Conservation (phyloP, 441 rosid species). For the Pelargonium fulgidum region DNA sequence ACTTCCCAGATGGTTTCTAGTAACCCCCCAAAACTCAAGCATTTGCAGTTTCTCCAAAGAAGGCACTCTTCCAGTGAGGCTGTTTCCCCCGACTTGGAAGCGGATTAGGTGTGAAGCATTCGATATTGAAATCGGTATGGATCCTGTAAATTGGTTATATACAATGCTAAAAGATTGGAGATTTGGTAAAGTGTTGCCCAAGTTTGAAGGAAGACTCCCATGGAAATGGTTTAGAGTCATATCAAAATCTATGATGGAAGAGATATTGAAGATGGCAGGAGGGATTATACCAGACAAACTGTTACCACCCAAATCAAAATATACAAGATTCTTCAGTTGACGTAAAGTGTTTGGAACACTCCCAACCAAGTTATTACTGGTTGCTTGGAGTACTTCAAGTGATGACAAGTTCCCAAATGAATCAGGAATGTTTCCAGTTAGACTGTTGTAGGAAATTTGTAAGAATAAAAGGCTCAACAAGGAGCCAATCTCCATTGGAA, state of each 20-base stretch:
- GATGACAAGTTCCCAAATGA: conserved; percentile 25
- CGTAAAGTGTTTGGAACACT: conserved; percentile 20
- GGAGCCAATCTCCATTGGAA: background rate
- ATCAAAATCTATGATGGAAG: background rate
- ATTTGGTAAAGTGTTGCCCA: conserved; percentile 18
- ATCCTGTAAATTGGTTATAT: conserved; percentile 5
- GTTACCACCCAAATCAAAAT: conserved; percentile 1
- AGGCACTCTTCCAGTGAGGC: conserved; percentile 15
- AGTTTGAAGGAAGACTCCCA: conserved; percentile 21
- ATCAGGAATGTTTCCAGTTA: conserved; percentile 19
- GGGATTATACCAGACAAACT: conserved; percentile 23
- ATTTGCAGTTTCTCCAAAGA: conserved; percentile 1
- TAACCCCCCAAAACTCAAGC: background rate
- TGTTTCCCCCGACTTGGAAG: background rate
- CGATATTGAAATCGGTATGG: conserved; percentile 23
- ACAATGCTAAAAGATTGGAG: background rate
- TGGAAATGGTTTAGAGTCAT: conserved; percentile 10
- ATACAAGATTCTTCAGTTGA: conserved; percentile 1
- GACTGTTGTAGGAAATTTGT: background rate
- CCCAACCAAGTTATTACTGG: conserved; percentile 15
- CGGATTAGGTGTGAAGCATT: conserved; percentile 18
- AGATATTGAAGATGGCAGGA: conserved; percentile 23
- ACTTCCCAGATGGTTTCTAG: conserved; percentile 16
- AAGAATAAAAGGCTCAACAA: background rate
- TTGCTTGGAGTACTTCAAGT: background rate